These are phyloP conservation scores for Stemphylium beticola DNA, from an alignment of 2,329 filamentous ascomycete genomes.

Conservation along the genomic window DNA sequence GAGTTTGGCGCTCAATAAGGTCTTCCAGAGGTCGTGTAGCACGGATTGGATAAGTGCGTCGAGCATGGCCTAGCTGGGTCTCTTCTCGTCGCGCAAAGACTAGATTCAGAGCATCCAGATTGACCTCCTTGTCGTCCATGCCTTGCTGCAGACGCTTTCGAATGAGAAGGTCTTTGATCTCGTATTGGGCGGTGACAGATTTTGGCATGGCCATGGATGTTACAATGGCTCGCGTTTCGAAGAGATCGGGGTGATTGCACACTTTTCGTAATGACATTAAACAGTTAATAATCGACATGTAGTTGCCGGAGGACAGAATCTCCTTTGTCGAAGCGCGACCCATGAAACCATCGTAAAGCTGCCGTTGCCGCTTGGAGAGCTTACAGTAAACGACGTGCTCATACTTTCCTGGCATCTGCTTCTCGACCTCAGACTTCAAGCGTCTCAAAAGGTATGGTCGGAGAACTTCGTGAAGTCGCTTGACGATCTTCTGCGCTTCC, in stretches of 20 bases:
- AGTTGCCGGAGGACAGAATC: constrained; percentile 90
- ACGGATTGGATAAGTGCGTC: constrained; percentile 56
- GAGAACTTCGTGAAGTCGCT: constrained; percentile 91
- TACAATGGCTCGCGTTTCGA: constrained; percentile 93
- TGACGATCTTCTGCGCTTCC: constrained; percentile 88
- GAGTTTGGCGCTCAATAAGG: constrained; percentile 73
- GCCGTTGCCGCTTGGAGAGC: constrained; percentile 91
- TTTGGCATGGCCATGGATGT: constrained; percentile 92
- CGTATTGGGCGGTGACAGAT: constrained; percentile 77
- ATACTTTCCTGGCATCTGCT: constrained; percentile 98
- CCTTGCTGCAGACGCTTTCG: constrained; percentile 68
- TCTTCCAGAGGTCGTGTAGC: constrained; percentile 73
- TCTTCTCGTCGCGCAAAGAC: constrained; percentile 73
- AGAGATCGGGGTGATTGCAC: constrained; percentile 97
- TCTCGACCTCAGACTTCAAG: constrained; percentile 95
- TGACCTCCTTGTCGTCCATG: constrained; percentile 68
- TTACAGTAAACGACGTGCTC: constrained; percentile 97
- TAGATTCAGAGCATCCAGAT: constrained; percentile 79
- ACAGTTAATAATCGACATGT: constrained; percentile 97
- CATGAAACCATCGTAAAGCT: constrained; percentile 96
- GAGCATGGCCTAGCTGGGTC: constrained; percentile 60
- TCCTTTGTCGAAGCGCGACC: constrained; percentile 86
- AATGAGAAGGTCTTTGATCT: constrained; percentile 73
- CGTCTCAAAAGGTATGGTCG: constrained; percentile 89
- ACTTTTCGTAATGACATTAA: constrained; percentile 97